These are phyloP conservation scores for Naganishia randhawae DNA, from an alignment of 768 basidiomycete genomes.

Conservation along the genomic window DNA sequence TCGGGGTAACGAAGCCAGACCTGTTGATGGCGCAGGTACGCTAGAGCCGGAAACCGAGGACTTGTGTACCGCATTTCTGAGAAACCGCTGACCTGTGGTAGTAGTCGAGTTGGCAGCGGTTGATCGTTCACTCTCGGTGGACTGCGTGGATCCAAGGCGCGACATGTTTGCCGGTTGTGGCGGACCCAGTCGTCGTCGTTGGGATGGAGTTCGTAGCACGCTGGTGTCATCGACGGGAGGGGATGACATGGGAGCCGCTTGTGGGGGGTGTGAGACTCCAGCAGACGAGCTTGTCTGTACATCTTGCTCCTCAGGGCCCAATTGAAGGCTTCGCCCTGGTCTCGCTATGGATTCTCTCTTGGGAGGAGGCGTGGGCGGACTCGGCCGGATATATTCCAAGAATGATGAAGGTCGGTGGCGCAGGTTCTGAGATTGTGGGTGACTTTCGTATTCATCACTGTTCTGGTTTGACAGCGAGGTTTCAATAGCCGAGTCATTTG, in stretches of 20 bases:
- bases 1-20: neutral
- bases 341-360: neutral
- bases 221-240: neutral
- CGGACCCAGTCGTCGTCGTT: constrained; percentile 8
- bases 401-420: constrained; percentile 6
- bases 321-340: neutral
- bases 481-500: neutral
- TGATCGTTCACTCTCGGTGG: neutral
- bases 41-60: neutral
- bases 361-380: neutral
- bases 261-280: neutral
- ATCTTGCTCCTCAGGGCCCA: too few species aligned
- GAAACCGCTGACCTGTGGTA: neutral
- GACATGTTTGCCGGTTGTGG: constrained; percentile 20
- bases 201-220: neutral
- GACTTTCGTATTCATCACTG: neutral
- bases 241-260: constrained; percentile 5
- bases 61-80: neutral
- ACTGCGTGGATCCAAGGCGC: constrained; percentile 13
- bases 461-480: neutral
- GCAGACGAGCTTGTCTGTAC: neutral
- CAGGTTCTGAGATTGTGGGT: neutral
- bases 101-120: neutral
- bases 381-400: constrained; percentile 15
- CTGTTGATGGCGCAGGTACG: neutral